Percentiles rank a stretch among this genome's conserved stretches.
phyloP scores from a whole-genome alignment of 108 stramenopile genomes.

The Nitzschia palea region DNA sequence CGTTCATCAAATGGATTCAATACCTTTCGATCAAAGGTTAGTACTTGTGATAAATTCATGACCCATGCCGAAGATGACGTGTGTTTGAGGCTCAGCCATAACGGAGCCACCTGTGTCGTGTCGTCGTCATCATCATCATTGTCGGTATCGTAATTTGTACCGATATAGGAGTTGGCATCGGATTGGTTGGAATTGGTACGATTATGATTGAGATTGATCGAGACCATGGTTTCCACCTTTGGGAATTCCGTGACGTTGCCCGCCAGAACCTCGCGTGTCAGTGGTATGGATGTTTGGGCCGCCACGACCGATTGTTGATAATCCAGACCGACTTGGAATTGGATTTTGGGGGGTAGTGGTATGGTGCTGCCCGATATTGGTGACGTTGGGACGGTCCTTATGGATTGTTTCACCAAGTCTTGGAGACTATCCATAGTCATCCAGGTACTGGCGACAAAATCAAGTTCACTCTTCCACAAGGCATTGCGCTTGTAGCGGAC shows the following conservation, averaged over 20 bases:
- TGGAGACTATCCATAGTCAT: conserved; percentile 1
- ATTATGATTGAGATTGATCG: conserved; percentile 18
- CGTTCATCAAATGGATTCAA: conserved; percentile 34
- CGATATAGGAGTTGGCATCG: background rate
- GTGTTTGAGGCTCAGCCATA: conserved; percentile 39
- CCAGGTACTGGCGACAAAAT: conserved; percentile 8
- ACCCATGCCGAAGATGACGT: conserved; percentile 15
- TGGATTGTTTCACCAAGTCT: background rate
- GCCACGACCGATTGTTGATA: conserved; percentile 32
- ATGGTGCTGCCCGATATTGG: background rate
- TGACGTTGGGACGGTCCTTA: background rate
- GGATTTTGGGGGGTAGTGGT: conserved; percentile 6
- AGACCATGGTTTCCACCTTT: conserved; percentile 7
- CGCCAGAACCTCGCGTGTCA: background rate
- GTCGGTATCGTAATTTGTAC: background rate
- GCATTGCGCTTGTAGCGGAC: background rate
- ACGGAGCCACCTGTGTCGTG: background rate
- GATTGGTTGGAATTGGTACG: background rate
- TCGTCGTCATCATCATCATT: background rate
- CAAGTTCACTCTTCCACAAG: background rate
- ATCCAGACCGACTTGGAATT: conserved; percentile 26
- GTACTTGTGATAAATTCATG: conserved; percentile 29
- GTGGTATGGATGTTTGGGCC: conserved; percentile 10
- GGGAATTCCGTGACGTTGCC: background rate
- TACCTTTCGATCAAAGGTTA: conserved; percentile 34